phyloP scores from a whole-genome alignment of 1,139 yeast genomes.

The Scheffersomyces stambukii region DNA sequence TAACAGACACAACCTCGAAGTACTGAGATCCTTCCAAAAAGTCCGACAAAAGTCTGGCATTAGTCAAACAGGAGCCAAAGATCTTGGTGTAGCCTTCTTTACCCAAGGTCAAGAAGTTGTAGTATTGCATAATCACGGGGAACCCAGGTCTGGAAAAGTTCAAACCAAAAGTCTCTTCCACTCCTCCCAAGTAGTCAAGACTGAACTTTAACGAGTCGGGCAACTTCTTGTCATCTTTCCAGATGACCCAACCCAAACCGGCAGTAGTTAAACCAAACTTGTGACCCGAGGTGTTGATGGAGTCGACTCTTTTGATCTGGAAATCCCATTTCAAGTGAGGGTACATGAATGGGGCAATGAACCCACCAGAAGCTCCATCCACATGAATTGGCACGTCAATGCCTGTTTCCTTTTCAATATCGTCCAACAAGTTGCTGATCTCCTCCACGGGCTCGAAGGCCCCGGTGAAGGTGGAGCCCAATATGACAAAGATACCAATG shows the following conservation, averaged over 20 bases:
- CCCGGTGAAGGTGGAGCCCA: slow-evolving; percentile 93
- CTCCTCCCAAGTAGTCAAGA: slow-evolving; percentile 82
- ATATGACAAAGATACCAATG: slow-evolving; percentile 82
- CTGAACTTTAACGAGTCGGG: slow-evolving; percentile 74
- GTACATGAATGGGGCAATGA: slow-evolving; percentile 77
- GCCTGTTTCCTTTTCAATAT: slow-evolving; percentile 66
- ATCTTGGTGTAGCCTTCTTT: slow-evolving; percentile 61
- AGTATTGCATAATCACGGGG: slow-evolving; percentile 87
- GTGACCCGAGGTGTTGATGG: slow-evolving; percentile 92
- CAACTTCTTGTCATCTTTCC: slow-evolving; percentile 62
- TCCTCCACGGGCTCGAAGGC: slow-evolving; percentile 76
- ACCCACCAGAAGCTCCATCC: slow-evolving; percentile 91
- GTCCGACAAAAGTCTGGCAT: slow-evolving; percentile 65
- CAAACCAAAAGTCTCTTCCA: slow-evolving; percentile 80
- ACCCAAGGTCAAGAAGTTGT: slow-evolving; percentile 69
- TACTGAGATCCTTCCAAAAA: slow-evolving; percentile 62
- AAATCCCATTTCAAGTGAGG: slow-evolving; percentile 85
- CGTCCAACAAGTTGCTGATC: slow-evolving; percentile 59
- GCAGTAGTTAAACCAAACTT: slow-evolving; percentile 88
- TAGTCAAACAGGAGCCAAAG: slow-evolving; percentile 60
- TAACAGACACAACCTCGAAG: slow-evolving; percentile 72
- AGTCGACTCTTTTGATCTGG: slow-evolving; percentile 66
- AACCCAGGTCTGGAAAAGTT: slow-evolving; percentile 92
- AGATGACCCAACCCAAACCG: slow-evolving; percentile 89
- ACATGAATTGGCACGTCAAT: slow-evolving; percentile 76